phyloP scores from a whole-genome alignment of 169 alveolate genomes.

The Plasmodium inui region DNA sequence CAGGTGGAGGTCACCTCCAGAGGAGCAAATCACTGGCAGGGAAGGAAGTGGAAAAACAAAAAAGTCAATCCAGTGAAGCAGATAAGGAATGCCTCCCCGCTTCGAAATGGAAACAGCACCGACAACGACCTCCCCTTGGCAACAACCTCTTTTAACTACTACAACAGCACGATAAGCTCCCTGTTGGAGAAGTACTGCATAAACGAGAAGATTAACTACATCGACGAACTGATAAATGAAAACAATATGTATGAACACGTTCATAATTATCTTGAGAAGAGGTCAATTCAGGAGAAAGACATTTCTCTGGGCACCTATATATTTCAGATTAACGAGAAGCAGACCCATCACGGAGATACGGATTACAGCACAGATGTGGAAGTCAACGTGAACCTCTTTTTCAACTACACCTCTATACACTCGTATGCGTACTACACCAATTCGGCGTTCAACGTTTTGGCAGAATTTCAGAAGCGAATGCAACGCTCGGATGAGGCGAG shows the following conservation, averaged over 20 bases:
- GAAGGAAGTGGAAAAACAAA: not conserved
- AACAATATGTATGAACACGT: conserved; percentile 42
- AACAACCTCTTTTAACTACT: conserved; percentile 8
- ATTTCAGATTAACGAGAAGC: conserved; percentile 32
- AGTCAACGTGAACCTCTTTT: conserved; percentile 41
- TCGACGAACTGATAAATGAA: conserved; percentile 10
- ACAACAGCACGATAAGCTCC: conserved; percentile 23
- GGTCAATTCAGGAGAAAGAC: not conserved
- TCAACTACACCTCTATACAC: conserved; percentile 65
- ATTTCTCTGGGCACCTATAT: conserved; percentile 41
- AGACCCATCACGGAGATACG: not conserved
- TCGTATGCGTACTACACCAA: conserved; percentile 62
- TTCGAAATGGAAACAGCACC: not conserved
- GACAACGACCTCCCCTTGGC: not conserved
- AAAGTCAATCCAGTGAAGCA: not conserved
- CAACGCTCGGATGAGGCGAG: not conserved
- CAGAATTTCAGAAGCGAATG: conserved; percentile 31
- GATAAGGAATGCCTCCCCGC: not conserved
- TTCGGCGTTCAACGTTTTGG: conserved; percentile 31
- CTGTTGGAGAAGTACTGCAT: conserved; percentile 51
- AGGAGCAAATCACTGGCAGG: not conserved
- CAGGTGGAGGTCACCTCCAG: not conserved
- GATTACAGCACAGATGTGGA: conserved; percentile 4
- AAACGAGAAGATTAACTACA: conserved; percentile 63
- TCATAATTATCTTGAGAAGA: conserved; percentile 13